Conservation (phyloP, 2,329 filamentous ascomycete genomes). For the Plectosphaerella sp. region DNA sequence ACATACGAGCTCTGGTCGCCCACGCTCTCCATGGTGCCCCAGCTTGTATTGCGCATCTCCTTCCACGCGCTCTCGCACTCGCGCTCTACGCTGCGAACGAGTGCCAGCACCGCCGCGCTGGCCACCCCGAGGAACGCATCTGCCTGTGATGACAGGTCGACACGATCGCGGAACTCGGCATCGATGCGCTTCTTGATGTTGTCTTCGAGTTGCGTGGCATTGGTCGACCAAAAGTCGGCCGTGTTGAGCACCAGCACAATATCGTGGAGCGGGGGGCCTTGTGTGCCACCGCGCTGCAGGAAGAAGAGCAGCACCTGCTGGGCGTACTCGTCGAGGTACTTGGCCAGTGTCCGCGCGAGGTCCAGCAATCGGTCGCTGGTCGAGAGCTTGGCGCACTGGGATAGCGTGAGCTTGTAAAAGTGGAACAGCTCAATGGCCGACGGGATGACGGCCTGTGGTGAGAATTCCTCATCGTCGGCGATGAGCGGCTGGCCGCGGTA, state of each 20-base stretch:
- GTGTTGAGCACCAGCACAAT: slow-evolving; percentile 88
- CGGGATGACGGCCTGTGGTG: slow-evolving; percentile 79
- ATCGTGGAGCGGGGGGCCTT: slow-evolving; percentile 61
- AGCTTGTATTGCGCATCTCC: slow-evolving; percentile 95
- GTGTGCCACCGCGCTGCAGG: slow-evolving; percentile 51
- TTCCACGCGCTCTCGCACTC: slow-evolving; percentile 86
- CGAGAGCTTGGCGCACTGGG: slow-evolving; percentile 93
- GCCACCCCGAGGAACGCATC: slow-evolving; percentile 95
- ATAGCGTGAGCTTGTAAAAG: slow-evolving; percentile 88
- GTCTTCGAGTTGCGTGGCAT: slow-evolving; percentile 89
- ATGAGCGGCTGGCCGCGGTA: slow-evolving; percentile 81
- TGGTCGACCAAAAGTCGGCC: slow-evolving; percentile 94
- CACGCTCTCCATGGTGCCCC: slow-evolving; percentile 89
- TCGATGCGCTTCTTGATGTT: slow-evolving; percentile 92
- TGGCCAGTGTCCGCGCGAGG: slow-evolving; percentile 78
- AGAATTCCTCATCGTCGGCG: slow-evolving; percentile 86
- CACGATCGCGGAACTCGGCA: slow-evolving; percentile 64
- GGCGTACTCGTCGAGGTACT: slow-evolving; percentile 92
- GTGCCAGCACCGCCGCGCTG: slow-evolving; percentile 74
- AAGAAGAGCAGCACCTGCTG: slow-evolving; percentile 83
- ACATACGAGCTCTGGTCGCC: slow-evolving; percentile 94
- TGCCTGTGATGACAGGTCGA: slow-evolving; percentile 89
- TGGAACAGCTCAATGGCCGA: slow-evolving; percentile 97
- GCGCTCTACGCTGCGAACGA: slow-evolving; percentile 79
- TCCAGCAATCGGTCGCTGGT: slow-evolving; percentile 85